A percentile compares a stretch with the other conserved stretches of the same genome.
Conservation (phyloP, 495 filamentous ascomycete genomes). For the Aspergillus mulundensis region DNA sequence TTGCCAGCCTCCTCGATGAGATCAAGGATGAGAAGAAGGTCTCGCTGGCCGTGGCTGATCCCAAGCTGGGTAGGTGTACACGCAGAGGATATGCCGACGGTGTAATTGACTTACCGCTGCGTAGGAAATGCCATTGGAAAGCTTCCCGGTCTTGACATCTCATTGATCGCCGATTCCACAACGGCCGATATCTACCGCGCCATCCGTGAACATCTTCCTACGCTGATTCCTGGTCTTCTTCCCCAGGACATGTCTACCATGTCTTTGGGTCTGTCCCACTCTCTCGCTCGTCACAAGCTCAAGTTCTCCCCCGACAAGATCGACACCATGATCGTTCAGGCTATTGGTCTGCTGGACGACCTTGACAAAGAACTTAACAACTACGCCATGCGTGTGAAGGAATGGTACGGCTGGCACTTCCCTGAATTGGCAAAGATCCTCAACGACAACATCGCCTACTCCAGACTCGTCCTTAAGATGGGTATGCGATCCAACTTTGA, state of each 20-base stretch:
- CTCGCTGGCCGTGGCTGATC: conserved; percentile 90
- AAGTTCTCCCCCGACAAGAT: conserved; percentile 99
- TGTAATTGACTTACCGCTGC: conserved; percentile 9
- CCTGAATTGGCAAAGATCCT: conserved; percentile 95
- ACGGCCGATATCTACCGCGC: conserved; percentile 88
- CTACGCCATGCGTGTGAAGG: conserved; percentile 98
- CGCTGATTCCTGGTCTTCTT: conserved; percentile 84
- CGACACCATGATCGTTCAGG: conserved; percentile 98
- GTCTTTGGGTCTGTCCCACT: conserved; percentile 93
- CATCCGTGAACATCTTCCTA: conserved; percentile 84
- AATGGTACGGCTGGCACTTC: conserved; percentile 99
- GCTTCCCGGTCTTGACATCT: conserved; percentile 79
- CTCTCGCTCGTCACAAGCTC: conserved; percentile 94
- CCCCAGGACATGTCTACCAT: conserved; percentile 85
- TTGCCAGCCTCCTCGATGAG: conserved; percentile 74
- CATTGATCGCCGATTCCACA: conserved; percentile 77
- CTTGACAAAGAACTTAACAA: conserved; percentile 98
- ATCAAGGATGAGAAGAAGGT: conserved; percentile 98
- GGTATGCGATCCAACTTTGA: conserved; percentile 78
- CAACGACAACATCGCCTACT: conserved; percentile 95
- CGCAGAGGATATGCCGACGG: background rate
- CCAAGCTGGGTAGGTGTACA: conserved; percentile 70
- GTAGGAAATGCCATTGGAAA: conserved; percentile 83
- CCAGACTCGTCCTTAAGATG: conserved; percentile 78
- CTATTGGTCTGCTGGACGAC: conserved; percentile 89